Percentiles rank a stretch among this genome's conserved stretches.
Conservation (phyloP, 495 filamentous ascomycete genomes). For the Staphylotrichum longicolle region DNA sequence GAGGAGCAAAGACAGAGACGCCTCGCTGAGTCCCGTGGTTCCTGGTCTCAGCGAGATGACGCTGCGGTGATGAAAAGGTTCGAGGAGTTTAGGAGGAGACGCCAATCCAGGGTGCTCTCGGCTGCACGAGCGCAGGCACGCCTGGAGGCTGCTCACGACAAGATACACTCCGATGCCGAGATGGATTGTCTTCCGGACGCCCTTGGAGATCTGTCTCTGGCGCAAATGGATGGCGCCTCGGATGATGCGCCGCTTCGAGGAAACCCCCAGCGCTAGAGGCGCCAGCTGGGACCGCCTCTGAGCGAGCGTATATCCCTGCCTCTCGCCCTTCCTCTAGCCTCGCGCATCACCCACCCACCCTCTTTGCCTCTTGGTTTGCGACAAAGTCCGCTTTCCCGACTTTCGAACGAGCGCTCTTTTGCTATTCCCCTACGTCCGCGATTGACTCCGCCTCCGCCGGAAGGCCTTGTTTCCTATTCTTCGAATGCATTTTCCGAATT, state of each 20-base stretch:
- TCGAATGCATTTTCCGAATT: not conserved
- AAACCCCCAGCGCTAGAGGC: not conserved
- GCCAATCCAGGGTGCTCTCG: no score
- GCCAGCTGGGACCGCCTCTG: not conserved
- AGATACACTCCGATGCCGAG: no score
- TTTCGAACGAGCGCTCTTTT: not conserved
- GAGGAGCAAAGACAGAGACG: no score
- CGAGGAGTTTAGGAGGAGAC: no score
- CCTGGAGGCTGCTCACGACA: no score
- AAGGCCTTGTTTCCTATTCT: not conserved
- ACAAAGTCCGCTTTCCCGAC: not conserved
- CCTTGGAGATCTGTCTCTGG: not conserved
- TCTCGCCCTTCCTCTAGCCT: not conserved
- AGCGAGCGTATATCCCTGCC: conserved; percentile 6
- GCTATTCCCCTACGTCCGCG: not conserved
- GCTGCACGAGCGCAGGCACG: no score
- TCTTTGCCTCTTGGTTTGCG: not conserved
- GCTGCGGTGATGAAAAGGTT: no score
- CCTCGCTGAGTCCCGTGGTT: no score
- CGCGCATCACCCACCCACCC: not conserved
- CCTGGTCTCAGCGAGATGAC: no score
- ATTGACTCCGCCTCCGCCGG: not conserved
- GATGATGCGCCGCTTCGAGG: not conserved
- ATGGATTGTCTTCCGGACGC: not conserved
- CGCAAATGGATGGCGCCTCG: conserved; percentile 5